Conservation (phyloP, 139 green algal genomes). For the Penium margaritaceum region DNA sequence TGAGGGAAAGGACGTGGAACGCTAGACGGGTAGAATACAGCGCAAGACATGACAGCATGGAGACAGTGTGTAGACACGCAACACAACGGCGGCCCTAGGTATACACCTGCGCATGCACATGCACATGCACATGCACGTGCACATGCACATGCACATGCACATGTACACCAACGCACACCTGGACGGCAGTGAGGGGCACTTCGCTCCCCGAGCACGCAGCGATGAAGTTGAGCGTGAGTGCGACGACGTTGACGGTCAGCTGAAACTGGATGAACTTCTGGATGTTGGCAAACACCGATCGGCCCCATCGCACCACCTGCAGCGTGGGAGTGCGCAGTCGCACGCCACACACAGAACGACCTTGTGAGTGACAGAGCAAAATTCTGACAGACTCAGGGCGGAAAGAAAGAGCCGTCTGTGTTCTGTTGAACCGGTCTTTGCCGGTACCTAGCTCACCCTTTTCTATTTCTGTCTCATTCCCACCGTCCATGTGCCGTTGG, state of each 20-base stretch:
- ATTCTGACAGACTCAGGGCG: too few relatives aligned
- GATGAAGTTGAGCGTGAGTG: conserved; percentile 83
- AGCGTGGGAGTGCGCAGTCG: too few relatives aligned
- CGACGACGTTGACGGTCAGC: conserved; percentile 89
- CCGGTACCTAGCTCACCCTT: too few relatives aligned
- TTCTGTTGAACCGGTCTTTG: too few relatives aligned
- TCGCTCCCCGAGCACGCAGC: conserved; percentile 68
- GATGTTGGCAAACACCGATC: conserved; percentile 90
- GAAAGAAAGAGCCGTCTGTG: too few relatives aligned
- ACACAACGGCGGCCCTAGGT: background rate
- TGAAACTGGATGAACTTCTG: conserved; percentile 95
- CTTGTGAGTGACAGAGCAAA: too few relatives aligned
- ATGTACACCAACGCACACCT: conserved; percentile 49
- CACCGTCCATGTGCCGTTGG: too few relatives aligned
- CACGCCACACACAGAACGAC: too few relatives aligned
- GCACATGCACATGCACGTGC: background rate
- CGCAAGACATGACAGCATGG: background rate
- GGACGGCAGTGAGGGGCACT: conserved; percentile 81
- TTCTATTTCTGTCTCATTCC: too few relatives aligned
- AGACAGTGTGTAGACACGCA: background rate
- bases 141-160: background rate
- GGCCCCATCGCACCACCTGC: conserved; percentile 79
- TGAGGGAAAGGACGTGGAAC: too few relatives aligned
- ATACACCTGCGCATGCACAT: background rate
- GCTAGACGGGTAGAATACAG: too few relatives aligned